phyloP scores from a whole-genome alignment of 257 asterid species.

The Solanum corneliomulleri region DNA sequence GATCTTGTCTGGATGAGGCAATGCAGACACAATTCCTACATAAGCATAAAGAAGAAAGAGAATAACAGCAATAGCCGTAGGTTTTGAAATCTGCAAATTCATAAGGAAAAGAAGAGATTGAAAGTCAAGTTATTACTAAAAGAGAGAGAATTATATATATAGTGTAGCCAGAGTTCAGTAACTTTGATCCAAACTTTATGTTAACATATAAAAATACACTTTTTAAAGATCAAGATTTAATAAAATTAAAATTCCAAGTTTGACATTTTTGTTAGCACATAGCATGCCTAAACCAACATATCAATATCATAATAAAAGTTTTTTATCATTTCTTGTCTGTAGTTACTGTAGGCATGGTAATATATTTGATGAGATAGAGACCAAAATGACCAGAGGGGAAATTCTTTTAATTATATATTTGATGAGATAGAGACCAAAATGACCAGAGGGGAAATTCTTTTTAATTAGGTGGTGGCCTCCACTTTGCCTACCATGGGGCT shows the following conservation, averaged over 20 bases:
- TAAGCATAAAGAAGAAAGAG: constrained; percentile 21
- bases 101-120: not conserved
- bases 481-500: not conserved
- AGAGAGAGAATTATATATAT: not conserved
- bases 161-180: not conserved
- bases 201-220: not conserved
- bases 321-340: not conserved
- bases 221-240: not conserved
- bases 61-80: constrained; percentile 13
- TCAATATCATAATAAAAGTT: constrained; percentile 1
- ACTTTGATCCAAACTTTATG: not conserved
- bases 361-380: constrained; percentile 3
- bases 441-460: not conserved
- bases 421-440: constrained; percentile 1
- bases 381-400: not conserved
- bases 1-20: constrained; percentile 43
- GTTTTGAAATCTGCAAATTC: constrained; percentile 1
- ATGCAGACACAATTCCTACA: constrained; percentile 10
- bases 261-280: not conserved
- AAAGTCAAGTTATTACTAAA: not conserved
- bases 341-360: constrained; percentile 7
- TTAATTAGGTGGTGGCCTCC: not conserved
- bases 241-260: not conserved
- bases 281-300: constrained; percentile 16
- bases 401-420: not conserved